phyloP scores from a whole-genome alignment of 768 basidiomycete genomes.

The Arthromyces matolae region DNA sequence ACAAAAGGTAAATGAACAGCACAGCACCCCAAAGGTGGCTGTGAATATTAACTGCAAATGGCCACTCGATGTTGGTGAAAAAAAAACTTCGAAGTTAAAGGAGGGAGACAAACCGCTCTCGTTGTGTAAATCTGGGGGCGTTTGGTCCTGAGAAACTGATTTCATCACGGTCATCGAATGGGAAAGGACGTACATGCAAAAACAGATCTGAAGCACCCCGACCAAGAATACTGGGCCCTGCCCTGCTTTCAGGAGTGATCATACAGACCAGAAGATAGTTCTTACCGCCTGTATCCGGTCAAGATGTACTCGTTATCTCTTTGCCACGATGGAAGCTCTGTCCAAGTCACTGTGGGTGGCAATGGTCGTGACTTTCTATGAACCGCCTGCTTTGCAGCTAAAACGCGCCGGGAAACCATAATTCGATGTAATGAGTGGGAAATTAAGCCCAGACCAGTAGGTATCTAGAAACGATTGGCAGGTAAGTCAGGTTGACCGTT shows the following conservation, averaged over 20 bases:
- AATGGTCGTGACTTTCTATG: conserved; percentile 1
- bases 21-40: conserved; percentile 71
- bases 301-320: conserved; percentile 72
- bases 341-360: conserved; percentile 41
- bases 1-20: conserved; percentile 54
- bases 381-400: background rate
- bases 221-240: conserved; percentile 61
- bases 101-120: conserved; percentile 53
- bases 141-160: no score
- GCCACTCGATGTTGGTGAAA: conserved; percentile 8
- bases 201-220: conserved; percentile 57
- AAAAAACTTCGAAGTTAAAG: conserved; percentile 9
- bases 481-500: background rate
- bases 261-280: background rate
- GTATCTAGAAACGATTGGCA: background rate
- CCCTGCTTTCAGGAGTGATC: conserved; percentile 9
- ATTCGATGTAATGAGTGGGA: background rate
- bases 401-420: conserved; percentile 1
- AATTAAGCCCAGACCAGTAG: background rate
- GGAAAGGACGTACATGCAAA: conserved; percentile 56
- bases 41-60: conserved; percentile 73
- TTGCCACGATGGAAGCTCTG: conserved; percentile 64
- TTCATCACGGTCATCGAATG: no score
- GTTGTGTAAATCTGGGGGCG: conserved; percentile 82
- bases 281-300: conserved; percentile 66